These are phyloP conservation scores for Rhizopogon vesiculosus DNA, from an alignment of 768 basidiomycete species.

Conservation along the genomic window DNA sequence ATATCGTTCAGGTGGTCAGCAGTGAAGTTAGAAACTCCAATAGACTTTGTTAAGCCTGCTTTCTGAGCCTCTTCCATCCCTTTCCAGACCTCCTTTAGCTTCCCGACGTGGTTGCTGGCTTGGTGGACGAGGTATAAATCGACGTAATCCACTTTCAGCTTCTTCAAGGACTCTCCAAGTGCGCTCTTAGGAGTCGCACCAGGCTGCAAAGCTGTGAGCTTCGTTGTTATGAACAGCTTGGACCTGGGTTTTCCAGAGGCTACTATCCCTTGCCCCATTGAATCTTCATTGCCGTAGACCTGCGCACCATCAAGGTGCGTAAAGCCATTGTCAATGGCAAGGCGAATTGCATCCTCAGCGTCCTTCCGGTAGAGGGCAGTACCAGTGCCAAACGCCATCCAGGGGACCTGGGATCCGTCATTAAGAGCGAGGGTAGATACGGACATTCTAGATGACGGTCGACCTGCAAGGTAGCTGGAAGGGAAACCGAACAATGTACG, in stretches of 20 bases:
- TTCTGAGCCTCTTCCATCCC: constrained; percentile 53
- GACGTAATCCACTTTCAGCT: constrained; percentile 50
- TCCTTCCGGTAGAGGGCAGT: constrained; percentile 46
- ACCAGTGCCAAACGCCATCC: constrained; percentile 63
- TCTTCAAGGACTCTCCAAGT: constrained; percentile 48
- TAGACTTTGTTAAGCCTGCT: constrained; percentile 34
- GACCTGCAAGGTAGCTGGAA: constrained; percentile 5
- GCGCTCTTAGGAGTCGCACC: constrained; percentile 44
- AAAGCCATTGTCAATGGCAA: constrained; percentile 53
- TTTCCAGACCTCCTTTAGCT: constrained; percentile 50
- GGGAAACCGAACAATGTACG: too few relatives aligned
- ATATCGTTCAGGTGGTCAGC: constrained; percentile 27
- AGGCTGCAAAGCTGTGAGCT: constrained; percentile 31
- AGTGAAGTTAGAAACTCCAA: constrained; percentile 56
- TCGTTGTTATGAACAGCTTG: constrained; percentile 60
- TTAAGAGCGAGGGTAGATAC: constrained; percentile 41
- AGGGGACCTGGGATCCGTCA: constrained; percentile 49
- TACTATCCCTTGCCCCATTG: constrained; percentile 46
- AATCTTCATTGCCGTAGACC: constrained; percentile 50
- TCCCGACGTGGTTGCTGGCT: constrained; percentile 34
- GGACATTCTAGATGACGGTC: constrained; percentile 18
- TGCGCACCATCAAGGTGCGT: constrained; percentile 66
- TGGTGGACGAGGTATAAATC: constrained; percentile 64
- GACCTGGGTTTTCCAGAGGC: constrained; percentile 47
- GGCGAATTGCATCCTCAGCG: constrained; percentile 30